Percentiles rank a stretch among this genome's conserved stretches.
phyloP scores from a whole-genome alignment of 2,329 filamentous ascomycete species.

The Cucurbitaria berberidis region DNA sequence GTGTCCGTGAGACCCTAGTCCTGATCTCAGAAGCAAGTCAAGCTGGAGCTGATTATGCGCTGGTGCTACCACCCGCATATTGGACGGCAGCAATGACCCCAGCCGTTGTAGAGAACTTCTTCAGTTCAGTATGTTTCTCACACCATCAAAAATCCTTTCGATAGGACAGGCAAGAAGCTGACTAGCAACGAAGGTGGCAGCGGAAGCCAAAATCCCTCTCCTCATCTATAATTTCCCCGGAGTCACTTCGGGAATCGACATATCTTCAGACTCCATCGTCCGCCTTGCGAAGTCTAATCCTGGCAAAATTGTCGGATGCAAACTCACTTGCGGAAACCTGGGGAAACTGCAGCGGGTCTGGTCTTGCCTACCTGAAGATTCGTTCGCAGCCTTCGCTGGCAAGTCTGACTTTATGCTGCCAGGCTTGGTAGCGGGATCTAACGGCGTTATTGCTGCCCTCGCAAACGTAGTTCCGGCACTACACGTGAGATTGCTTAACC shows the following conservation, averaged over 20 bases:
- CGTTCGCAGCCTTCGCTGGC: not conserved
- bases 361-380: not conserved
- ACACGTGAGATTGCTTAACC: not conserved
- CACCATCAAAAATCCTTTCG: too few species aligned
- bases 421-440: not conserved
- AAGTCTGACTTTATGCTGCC: not conserved
- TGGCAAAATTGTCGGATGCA: not conserved
- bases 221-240: not conserved
- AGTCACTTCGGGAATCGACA: not conserved
- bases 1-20: not conserved
- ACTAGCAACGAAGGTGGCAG: not conserved
- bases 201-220: not conserved
- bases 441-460: not conserved
- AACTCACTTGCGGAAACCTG: not conserved
- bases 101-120: not conserved
- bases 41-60: not conserved
- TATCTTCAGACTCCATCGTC: not conserved
- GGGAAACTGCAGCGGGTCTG: not conserved
- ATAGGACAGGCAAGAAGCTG: too few species aligned
- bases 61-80: not conserved
- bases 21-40: not conserved
- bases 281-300: not conserved
- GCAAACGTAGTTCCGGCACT: not conserved
- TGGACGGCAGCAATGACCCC: not conserved
- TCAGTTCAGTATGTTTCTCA: not conserved